A percentile compares a stretch with the other conserved stretches of the same genome.
Conservation (phyloP, 768 basidiomycete species). For the Trametes cingulata region DNA sequence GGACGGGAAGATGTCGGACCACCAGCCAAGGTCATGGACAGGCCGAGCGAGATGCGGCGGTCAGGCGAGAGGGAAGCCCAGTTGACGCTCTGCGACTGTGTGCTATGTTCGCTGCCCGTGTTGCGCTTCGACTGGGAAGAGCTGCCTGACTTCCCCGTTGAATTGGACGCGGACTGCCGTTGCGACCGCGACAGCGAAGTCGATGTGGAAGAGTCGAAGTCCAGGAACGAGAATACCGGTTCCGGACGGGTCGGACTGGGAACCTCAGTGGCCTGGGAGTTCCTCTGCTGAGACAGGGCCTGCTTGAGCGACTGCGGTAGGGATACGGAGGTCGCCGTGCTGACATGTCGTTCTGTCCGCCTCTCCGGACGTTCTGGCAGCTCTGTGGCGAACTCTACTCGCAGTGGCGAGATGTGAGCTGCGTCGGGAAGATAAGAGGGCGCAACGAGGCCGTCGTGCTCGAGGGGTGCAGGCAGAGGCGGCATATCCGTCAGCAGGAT, state of each 20-base stretch:
- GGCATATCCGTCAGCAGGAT: conserved; percentile 27
- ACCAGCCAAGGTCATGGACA: conserved; percentile 30
- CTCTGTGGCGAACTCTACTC: conserved; percentile 30
- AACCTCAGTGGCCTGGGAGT: neutral
- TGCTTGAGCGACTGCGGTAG: conserved; percentile 28
- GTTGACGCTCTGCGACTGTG: conserved; percentile 8
- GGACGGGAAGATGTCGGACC: conserved; percentile 29
- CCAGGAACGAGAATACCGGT: conserved; percentile 30
- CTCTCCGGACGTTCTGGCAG: conserved; percentile 17
- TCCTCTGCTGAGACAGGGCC: conserved; percentile 21
- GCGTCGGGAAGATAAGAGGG: conserved; percentile 18
- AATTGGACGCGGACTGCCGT: conserved; percentile 22
- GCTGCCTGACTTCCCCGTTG: conserved; percentile 22
- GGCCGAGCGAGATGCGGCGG: conserved; percentile 28
- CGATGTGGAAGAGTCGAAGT: conserved; percentile 28
- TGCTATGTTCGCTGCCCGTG: conserved; percentile 19
- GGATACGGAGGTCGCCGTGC: conserved; percentile 23
- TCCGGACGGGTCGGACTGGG: conserved; percentile 12
- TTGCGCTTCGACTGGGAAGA: conserved; percentile 26
- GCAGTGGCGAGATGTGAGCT: conserved; percentile 22
- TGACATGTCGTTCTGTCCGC: conserved; percentile 20
- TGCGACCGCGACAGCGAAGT: conserved; percentile 26
- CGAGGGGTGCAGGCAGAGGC: conserved; percentile 3
- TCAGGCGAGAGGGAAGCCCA: conserved; percentile 22
- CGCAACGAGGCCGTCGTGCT: conserved; percentile 6